Percentiles rank a stretch among this genome's conserved stretches.
These are phyloP conservation scores for Penicillium sp. DNA, from an alignment of 2,329 filamentous ascomycete species.

Conservation along the genomic window DNA sequence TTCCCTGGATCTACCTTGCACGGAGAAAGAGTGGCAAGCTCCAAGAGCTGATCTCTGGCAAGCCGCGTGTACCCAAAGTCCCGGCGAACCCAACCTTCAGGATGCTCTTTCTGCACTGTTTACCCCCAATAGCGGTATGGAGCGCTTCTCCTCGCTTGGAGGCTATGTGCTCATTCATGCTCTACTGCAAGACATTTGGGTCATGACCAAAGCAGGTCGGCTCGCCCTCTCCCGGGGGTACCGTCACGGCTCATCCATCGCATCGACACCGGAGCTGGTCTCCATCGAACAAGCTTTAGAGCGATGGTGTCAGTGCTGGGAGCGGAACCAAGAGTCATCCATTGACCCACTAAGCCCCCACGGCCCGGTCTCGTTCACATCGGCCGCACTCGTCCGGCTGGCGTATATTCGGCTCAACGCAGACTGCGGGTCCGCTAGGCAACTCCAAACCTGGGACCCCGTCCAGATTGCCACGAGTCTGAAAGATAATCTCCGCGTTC, in stretches of 20 bases:
- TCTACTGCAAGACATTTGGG: conserved; percentile 38
- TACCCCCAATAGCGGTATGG: conserved; percentile 20
- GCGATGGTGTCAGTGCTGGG: conserved; percentile 41
- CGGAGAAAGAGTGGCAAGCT: conserved; percentile 38
- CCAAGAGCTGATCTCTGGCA: conserved; percentile 27
- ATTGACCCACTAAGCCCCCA: conserved; percentile 38
- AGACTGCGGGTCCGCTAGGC: conserved; percentile 36
- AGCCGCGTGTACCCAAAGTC: conserved; percentile 25
- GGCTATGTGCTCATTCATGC: conserved; percentile 38
- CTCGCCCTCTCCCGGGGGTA: conserved; percentile 26
- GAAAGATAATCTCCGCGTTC: conserved; percentile 39
- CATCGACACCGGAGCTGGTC: conserved; percentile 29
- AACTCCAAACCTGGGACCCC: conserved; percentile 37
- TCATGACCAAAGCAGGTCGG: conserved; percentile 36
- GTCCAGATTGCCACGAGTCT: conserved; percentile 35
- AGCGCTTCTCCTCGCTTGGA: conserved; percentile 36
- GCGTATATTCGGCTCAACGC: conserved; percentile 40
- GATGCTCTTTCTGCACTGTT: conserved; percentile 32
- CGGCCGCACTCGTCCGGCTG: conserved; percentile 35
- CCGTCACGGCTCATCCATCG: conserved; percentile 19
- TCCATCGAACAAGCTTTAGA: conserved; percentile 36
- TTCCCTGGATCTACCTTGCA: conserved; percentile 35
- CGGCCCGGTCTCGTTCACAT: conserved; percentile 38
- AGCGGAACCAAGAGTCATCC: conserved; percentile 39
- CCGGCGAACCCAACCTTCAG: conserved; percentile 32